Conservation (phyloP, 169 alveolate genomes). For the Cryptosporidium parvum region DNA sequence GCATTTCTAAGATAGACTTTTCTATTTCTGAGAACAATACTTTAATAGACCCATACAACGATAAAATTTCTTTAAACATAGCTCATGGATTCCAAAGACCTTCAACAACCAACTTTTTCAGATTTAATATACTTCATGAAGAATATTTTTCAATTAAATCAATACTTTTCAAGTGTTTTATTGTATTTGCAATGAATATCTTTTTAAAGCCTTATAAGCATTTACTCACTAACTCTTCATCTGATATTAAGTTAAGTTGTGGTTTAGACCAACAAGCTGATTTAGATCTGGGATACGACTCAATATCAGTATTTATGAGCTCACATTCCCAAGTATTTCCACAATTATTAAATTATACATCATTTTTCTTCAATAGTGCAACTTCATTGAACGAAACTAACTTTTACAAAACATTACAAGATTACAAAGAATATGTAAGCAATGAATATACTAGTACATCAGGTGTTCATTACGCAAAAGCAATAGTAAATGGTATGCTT, state of each 20-base stretch:
- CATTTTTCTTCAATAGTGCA: conserved; percentile 25
- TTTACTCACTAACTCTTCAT: conserved; percentile 3
- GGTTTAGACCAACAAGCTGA: conserved; percentile 10
- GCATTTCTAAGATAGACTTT: conserved; percentile 21
- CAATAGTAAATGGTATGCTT: conserved; percentile 30
- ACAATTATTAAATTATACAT: conserved; percentile 14
- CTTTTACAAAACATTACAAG: background rate
- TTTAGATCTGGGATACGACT: conserved; percentile 41
- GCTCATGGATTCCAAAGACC: conserved; percentile 38
- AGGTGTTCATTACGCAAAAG: conserved; percentile 27
- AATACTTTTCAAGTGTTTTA: conserved; percentile 47
- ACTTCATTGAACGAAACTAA: conserved; percentile 20
- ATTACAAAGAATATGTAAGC: conserved; percentile 9
- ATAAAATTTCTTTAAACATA: conserved; percentile 6
- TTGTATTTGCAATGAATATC: conserved; percentile 38
- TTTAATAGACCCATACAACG: conserved; percentile 25
- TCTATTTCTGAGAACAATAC: background rate
- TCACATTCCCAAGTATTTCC: conserved; percentile 50
- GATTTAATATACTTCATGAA: conserved; percentile 19
- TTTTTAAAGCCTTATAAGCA: conserved; percentile 30
- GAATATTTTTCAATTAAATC: conserved; percentile 39
- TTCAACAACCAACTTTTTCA: conserved; percentile 11
- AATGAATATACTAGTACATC: conserved; percentile 23
- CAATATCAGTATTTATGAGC: conserved; percentile 13
- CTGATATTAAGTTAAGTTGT: conserved; percentile 18